Evolutionary conservation across 225 moss, liverwort and hornwort species (phyloP).

Genomic region (Neckera pumila): DNA sequence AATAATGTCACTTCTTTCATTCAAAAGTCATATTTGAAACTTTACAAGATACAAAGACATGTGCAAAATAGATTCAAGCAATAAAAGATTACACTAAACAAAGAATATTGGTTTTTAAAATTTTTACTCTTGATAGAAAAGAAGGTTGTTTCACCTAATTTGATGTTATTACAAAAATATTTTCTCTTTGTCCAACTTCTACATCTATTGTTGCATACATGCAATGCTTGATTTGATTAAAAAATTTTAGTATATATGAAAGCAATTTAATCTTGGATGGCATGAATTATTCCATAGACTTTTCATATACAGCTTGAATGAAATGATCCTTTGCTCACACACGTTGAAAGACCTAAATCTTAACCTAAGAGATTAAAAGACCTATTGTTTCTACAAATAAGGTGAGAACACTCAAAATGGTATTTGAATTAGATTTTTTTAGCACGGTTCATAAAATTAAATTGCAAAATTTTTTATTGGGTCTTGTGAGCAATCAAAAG

Average conservation of each 20-base stretch:
- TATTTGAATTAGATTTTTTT: background rate
- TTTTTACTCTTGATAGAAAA: too few species aligned
- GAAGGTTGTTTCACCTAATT: too few species aligned
- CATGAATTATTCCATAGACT: background rate
- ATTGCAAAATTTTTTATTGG: background rate
- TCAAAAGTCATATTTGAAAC: too few species aligned
- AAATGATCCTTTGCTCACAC: background rate
- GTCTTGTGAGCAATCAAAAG: background rate
- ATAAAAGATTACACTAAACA: too few species aligned
- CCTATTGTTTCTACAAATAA: too few species aligned
- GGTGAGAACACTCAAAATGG: background rate
- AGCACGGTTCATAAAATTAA: background rate
- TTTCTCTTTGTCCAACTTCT: background rate
- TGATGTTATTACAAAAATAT: too few species aligned
- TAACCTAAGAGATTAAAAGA: too few species aligned
- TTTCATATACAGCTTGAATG: background rate
- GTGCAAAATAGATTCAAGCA: too few species aligned
- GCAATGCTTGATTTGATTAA: background rate
- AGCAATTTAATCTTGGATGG: background rate
- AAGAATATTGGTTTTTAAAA: too few species aligned
- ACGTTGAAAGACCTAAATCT: background rate
- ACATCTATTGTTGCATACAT: fast-evolving
- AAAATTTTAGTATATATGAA: background rate
- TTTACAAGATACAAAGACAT: too few species aligned
- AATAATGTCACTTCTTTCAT: too few species aligned